Conservation (phyloP, 2,329 filamentous ascomycete genomes). For the Fusarium sterilihyphosum region DNA sequence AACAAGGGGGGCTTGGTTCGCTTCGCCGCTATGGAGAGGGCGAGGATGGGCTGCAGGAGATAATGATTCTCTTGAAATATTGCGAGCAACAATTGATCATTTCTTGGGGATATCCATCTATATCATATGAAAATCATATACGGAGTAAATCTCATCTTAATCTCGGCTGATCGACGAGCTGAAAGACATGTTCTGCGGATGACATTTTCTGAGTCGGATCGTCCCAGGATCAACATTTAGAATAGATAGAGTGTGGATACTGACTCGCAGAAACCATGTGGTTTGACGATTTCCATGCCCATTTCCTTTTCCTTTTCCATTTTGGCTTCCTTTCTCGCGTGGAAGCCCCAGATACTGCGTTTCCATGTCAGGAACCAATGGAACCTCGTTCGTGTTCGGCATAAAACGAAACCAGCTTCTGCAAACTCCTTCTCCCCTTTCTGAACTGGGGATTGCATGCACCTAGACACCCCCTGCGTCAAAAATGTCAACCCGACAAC, state of each 20-base stretch:
- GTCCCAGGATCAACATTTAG: constrained; percentile 18
- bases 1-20: constrained; percentile 7
- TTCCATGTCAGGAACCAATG: constrained; percentile 13
- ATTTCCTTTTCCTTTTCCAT: not conserved
- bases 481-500: constrained; percentile 42
- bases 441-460: constrained; percentile 8
- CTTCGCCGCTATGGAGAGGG: constrained; percentile 19
- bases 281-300: constrained; percentile 6
- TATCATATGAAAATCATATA: not conserved
- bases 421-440: constrained; percentile 8
- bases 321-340: not conserved
- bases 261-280: constrained; percentile 40
- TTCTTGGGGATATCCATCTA: not conserved
- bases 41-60: not conserved
- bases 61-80: not conserved
- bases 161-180: constrained; percentile 18
- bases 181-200: not conserved
- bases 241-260: constrained; percentile 19
- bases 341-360: constrained; percentile 23
- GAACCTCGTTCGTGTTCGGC: constrained; percentile 16
- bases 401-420: constrained; percentile 2
- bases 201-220: constrained; percentile 11
- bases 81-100: not conserved
- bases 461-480: constrained; percentile 40
- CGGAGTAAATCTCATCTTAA: constrained; percentile 3